Percentiles rank a stretch among this genome's conserved stretches.
Conservation (phyloP, 257 asterid species). For the Solanum neorickii region DNA sequence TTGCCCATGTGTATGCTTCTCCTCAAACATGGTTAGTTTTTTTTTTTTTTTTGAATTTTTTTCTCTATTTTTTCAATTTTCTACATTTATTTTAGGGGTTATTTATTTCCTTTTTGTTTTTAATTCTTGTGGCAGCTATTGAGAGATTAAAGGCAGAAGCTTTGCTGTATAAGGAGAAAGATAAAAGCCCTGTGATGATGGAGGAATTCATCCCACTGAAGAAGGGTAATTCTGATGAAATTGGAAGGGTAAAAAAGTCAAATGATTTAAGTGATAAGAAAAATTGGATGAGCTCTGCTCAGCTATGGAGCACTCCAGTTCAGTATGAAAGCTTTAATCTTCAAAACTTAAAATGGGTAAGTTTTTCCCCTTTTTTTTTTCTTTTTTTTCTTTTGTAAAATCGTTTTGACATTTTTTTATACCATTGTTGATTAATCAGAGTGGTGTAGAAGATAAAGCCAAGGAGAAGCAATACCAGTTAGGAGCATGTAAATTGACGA, state of each 20-base stretch:
- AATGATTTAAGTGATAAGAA: constrained; percentile 27
- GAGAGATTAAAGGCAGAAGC: constrained; percentile 33
- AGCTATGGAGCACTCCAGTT: constrained; percentile 48
- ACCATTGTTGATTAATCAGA: constrained; percentile 4
- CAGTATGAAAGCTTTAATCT: constrained; percentile 13
- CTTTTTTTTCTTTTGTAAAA: neutral
- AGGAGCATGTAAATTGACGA: constrained; percentile 3
- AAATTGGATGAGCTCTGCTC: constrained; percentile 43
- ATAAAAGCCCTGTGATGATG: neutral
- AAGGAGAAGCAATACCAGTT: neutral
- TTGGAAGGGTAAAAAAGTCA: constrained; percentile 26
- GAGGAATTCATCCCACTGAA: constrained; percentile 16
- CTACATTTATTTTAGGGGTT: neutral
- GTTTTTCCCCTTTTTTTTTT: neutral
- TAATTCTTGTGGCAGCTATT: constrained; percentile 25
- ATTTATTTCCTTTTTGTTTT: neutral
- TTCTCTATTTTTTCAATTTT: neutral
- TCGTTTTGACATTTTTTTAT: neutral
- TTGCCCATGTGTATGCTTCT: constrained; percentile 21
- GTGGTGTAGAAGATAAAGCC: constrained; percentile 5
- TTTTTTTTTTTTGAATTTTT: neutral
- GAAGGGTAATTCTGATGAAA: neutral
- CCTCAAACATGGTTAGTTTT: constrained; percentile 20
- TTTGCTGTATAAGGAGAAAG: constrained; percentile 8
- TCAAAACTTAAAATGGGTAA: constrained; percentile 14